These are phyloP conservation scores for Schizochytrium sp. DNA, from an alignment of 108 stramenopile genomes.

Conservation along the genomic window DNA sequence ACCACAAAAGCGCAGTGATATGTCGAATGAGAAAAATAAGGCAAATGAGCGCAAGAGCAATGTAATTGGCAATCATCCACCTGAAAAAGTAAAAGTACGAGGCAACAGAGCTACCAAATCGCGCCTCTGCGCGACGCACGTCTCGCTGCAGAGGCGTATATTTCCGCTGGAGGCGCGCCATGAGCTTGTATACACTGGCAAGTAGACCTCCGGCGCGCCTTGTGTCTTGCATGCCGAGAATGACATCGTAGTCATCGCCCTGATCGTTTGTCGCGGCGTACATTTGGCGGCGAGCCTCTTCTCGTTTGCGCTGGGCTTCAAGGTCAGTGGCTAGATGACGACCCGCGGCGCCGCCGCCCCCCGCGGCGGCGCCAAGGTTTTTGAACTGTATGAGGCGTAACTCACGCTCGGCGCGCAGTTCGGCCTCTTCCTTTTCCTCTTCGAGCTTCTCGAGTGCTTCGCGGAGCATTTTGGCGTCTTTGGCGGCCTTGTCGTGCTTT, in stretches of 20 bases:
- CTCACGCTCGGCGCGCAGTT: background rate
- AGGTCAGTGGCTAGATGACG: background rate
- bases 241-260: background rate
- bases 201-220: background rate
- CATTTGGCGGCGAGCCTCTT: conserved; percentile 6
- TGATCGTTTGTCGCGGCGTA: background rate
- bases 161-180: background rate
- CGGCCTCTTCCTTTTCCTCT: conserved; percentile 7
- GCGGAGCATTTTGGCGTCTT: background rate
- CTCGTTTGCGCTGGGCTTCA: conserved; percentile 5
- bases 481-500: background rate
- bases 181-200: background rate
- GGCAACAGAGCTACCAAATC: background rate
- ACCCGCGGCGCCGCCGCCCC: background rate
- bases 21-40: background rate
- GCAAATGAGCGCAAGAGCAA: background rate
- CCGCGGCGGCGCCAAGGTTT: background rate
- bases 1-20: background rate
- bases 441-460: background rate
- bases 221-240: background rate
- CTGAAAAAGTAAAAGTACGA: conserved; percentile 1
- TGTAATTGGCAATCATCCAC: background rate
- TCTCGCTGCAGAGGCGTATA: background rate
- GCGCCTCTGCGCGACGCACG: background rate
- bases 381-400: background rate